These are phyloP conservation scores for Kuraishia hungarica DNA, from an alignment of 805 yeast genomes.

Conservation along the genomic window DNA sequence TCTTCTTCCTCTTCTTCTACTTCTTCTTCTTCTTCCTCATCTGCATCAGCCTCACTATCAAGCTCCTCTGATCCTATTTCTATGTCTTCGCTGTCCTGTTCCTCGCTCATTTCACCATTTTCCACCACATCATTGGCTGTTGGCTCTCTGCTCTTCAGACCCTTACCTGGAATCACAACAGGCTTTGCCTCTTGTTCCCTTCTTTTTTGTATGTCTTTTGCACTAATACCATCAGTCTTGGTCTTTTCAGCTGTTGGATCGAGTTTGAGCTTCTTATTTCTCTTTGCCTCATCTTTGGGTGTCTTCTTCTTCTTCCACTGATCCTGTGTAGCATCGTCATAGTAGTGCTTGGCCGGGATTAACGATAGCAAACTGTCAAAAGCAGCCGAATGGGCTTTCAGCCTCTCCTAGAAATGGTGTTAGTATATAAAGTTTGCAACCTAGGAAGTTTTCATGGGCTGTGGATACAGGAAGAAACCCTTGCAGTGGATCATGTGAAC, in stretches of 20 bases:
- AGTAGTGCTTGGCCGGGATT: constrained; percentile 91
- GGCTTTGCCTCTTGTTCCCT: constrained; percentile 46
- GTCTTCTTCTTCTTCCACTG: constrained; percentile 89
- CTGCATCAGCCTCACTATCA: not conserved
- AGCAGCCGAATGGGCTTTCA: constrained; percentile 70
- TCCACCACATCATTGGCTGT: constrained; percentile 8
- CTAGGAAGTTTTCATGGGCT: too few species aligned
- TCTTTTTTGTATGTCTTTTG: constrained; percentile 50
- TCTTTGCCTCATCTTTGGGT: constrained; percentile 52
- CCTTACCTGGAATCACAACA: constrained; percentile 27
- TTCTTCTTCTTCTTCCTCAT: too few species aligned
- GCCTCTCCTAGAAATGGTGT: constrained; percentile 44
- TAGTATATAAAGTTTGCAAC: not conserved
- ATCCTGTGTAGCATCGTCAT: constrained; percentile 80
- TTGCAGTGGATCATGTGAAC: not conserved
- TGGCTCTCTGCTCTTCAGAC: constrained; percentile 7
- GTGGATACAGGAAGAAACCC: too few species aligned
- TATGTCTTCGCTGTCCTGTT: constrained; percentile 11
- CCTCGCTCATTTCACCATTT: constrained; percentile 14
- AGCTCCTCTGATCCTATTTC: constrained; percentile 12
- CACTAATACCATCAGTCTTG: constrained; percentile 41
- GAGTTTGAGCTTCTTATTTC: constrained; percentile 60
- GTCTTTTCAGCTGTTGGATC: constrained; percentile 51
- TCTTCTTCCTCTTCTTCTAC: not conserved
- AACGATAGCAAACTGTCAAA: constrained; percentile 84